Base-by-base conservation (phyloP, 2,329 filamentous ascomycete species). In the Ascochyta koolunga region DNA sequence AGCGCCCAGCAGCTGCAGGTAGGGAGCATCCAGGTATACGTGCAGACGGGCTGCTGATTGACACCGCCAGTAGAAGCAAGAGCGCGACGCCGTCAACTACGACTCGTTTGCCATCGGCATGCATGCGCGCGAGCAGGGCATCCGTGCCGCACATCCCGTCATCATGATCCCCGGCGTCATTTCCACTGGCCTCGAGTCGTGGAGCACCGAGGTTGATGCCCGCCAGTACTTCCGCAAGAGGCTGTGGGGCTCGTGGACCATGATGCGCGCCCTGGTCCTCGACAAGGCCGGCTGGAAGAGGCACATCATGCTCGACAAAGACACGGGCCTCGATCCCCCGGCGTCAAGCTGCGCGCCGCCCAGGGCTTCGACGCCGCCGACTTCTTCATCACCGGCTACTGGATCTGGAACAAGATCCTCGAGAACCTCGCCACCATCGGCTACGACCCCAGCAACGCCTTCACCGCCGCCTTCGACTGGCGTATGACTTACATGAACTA, bases 391-490 rank as follows among this genome's bases (percentile, higher is more conserved):
- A 87, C 85, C 2, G 86, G 86, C 4, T 99, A 99, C 77, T 99
- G 95, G 95, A 98, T 99, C 56, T 97, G 93, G 93, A 97, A 91
- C 78, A 98, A 98, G 77, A 97, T 99, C 56, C 82, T 99, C 43
- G 95, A 99, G 77, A 99, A 99, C 69, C 80, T 99, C 45, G 95
- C 95, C 0, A 95, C 92, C 0, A 89, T 99, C 54, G 95, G 95
- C 13, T 99, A 99, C 73, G 95, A 99, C 70, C 93, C 95, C 84
- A 86, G 82, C 2, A 88, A 88, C 65, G 85, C 86, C 0, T 88
- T 87, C 61, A 86, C 85, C 0, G 86, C 86, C 1, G 83, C 86
- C 0, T 88, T 99, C 71, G 95, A 99, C 77, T 99, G 95, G 95
- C 86, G 95, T 21, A 79, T 99, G 51, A 90, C 91, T 0, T 99